These are phyloP conservation scores for Fonsecaea pedrosoi DNA, from an alignment of 2,329 filamentous ascomycete species.

Conservation along the genomic window DNA sequence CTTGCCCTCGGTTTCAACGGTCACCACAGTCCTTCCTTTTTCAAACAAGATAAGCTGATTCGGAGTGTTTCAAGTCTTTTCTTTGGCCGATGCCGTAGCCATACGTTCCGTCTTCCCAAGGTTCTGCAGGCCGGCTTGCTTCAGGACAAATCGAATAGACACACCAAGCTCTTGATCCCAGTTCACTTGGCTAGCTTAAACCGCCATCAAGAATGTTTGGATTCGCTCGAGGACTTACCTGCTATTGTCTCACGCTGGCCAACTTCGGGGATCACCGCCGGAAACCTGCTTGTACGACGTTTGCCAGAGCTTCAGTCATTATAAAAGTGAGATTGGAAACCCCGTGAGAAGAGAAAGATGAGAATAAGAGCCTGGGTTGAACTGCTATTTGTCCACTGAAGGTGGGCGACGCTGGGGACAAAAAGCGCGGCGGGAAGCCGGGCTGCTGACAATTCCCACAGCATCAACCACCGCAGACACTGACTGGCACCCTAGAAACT, in stretches of 20 bases:
- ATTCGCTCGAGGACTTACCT: neutral
- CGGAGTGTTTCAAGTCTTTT: neutral
- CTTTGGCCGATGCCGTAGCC: neutral
- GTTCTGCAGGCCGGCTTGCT: neutral
- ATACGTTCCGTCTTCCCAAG: neutral
- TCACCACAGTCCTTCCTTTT: neutral
- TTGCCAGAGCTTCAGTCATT: neutral
- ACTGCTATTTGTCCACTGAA: neutral
- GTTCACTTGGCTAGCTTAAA: neutral
- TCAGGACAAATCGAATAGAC: neutral
- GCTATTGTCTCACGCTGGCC: neutral
- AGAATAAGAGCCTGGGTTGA: neutral
- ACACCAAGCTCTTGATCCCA: neutral
- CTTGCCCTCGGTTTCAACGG: constrained; percentile 13
- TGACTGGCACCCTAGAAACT: neutral
- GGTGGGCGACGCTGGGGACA: neutral
- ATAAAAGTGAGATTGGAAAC: neutral
- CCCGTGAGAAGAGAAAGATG: neutral
- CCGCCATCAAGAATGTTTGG: neutral
- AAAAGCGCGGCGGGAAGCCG: constrained; percentile 1
- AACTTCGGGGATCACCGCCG: neutral
- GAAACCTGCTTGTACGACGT: neutral
- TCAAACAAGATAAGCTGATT: constrained; percentile 16
- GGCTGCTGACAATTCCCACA: neutral
- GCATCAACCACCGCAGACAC: neutral